Base-by-base conservation (phyloP, 2,329 filamentous ascomycete genomes). In the Trichocomaceae sp. region DNA sequence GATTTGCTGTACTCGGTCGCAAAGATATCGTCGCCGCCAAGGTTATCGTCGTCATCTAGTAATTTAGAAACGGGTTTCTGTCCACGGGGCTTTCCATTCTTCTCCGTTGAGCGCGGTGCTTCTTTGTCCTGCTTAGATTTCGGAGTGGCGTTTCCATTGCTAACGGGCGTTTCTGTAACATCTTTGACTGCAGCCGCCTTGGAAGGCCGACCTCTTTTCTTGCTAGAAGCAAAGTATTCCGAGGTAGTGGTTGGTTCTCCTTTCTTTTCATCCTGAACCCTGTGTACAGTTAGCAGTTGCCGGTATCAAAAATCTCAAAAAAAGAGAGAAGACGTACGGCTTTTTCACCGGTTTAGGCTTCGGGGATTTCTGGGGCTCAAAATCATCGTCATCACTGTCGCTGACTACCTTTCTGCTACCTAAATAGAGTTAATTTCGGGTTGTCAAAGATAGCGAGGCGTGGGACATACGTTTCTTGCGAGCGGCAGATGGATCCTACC, bases 11-110 rank as follows among this genome's bases (percentile, higher is more conserved):
- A 80, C 60, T 88, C 84, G 3, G 86, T 85, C 13, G 85, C 87
- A 69, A 91, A 91, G 19, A 96, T 90, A 62, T 96, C 91, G 60
- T 90, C 87, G n/a, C 82, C 86, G 2, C 72, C 79, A 45, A 82
- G 85, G 45, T 88, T 83, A 6, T 81, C 78, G 33, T 84, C 85
- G 52, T 88, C 86, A 19, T 88, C 82, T 60, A 86, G 58, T 69
- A 67, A 66, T 68, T 61, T 70, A 73, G 61, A 50, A 8, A 50
- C 46, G 26, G 52, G 52, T 22, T 61, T 66, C n/a, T 54, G 47
- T 37, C 22, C 17, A 41, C 45, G n/a, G 17, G 37, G 17, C 1
- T 53, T 46, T 10, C 60, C 49, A 15, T 60, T 59, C 48, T 62
- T 63, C n/a, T 46, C 53, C 29, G 51, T 26, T n/a, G 56, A 53